Percentiles rank a stretch among this genome's conserved stretches.
These are phyloP conservation scores for Zygosaccharomyces siamensis DNA, from an alignment of 805 yeast species.

Conservation along the genomic window DNA sequence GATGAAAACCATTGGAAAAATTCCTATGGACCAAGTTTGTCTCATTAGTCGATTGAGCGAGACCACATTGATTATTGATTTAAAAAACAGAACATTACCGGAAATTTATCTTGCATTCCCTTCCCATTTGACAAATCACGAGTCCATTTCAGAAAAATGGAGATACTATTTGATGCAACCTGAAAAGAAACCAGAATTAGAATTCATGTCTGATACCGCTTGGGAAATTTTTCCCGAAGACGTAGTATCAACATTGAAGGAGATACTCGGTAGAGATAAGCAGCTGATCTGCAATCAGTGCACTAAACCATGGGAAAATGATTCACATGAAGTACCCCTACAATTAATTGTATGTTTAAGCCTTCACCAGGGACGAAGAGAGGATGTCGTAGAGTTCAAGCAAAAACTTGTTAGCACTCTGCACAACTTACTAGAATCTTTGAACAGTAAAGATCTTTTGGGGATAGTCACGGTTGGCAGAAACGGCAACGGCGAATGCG, in stretches of 20 bases:
- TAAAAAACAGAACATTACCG: slow-evolving; percentile 41
- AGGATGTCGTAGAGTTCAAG: slow-evolving; percentile 30
- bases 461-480: slow-evolving; percentile 48
- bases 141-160: slow-evolving; percentile 41
- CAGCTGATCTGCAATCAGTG: slow-evolving; percentile 39
- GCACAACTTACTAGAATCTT: slow-evolving; percentile 23
- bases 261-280: slow-evolving; percentile 38
- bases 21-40: slow-evolving; percentile 36
- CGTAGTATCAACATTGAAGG: slow-evolving; percentile 34
- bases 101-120: slow-evolving; percentile 37
- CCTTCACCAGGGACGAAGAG: slow-evolving; percentile 17
- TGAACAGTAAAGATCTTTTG: slow-evolving; percentile 40
- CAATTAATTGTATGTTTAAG: slow-evolving; percentile 43
- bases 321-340: slow-evolving; percentile 29
- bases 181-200: slow-evolving; percentile 20
- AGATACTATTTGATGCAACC: slow-evolving; percentile 30
- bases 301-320: slow-evolving; percentile 27
- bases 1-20: slow-evolving; percentile 38
- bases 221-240: slow-evolving; percentile 41
- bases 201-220: slow-evolving; percentile 48
- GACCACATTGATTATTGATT: slow-evolving; percentile 33
- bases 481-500: slow-evolving; percentile 37
- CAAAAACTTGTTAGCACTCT: slow-evolving; percentile 26
- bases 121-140: slow-evolving; percentile 22
- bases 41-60: slow-evolving; percentile 29